Conservation (phyloP, 768 basidiomycete genomes). For the Neoboletus brunneissimus region DNA sequence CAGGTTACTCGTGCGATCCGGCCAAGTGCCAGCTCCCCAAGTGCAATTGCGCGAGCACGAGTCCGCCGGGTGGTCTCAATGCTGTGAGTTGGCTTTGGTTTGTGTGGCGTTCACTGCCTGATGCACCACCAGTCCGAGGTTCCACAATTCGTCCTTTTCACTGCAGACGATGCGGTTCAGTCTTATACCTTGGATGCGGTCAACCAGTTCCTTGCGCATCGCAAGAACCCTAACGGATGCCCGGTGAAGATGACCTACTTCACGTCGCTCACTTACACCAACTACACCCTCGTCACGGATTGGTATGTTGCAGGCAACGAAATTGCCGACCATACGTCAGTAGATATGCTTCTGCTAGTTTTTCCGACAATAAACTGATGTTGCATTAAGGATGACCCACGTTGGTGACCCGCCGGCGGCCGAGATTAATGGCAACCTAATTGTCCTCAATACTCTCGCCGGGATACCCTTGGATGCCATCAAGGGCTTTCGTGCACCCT, state of each 20-base stretch:
- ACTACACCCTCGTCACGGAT: slow-evolving; percentile 7
- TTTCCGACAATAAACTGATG: neutral
- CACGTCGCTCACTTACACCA: slow-evolving; percentile 4
- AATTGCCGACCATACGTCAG: slow-evolving; percentile 6
- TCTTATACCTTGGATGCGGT: slow-evolving; percentile 2
- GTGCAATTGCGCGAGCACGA: slow-evolving; percentile 2
- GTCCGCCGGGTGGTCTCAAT: neutral
- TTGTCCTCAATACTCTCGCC: neutral
- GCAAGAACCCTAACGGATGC: neutral
- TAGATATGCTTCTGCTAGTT: neutral
- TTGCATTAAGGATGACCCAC: neutral
- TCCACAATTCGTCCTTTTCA: neutral
- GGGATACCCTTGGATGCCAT: neutral
- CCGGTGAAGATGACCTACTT: slow-evolving; percentile 3
- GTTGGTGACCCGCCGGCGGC: neutral
- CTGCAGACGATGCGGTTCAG: slow-evolving; percentile 3
- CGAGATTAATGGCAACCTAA: slow-evolving; percentile 3
- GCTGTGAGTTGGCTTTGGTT: neutral
- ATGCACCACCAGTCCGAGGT: neutral
- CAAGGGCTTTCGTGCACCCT: slow-evolving; percentile 1
- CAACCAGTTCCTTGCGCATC: slow-evolving; percentile 2
- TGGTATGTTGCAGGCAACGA: slow-evolving; percentile 6
- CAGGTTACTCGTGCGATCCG: neutral
- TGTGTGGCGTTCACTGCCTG: neutral
- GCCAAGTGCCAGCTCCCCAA: neutral